Conservation (phyloP, 2,329 filamentous ascomycete genomes). For the Graphilbum fragrans region DNA sequence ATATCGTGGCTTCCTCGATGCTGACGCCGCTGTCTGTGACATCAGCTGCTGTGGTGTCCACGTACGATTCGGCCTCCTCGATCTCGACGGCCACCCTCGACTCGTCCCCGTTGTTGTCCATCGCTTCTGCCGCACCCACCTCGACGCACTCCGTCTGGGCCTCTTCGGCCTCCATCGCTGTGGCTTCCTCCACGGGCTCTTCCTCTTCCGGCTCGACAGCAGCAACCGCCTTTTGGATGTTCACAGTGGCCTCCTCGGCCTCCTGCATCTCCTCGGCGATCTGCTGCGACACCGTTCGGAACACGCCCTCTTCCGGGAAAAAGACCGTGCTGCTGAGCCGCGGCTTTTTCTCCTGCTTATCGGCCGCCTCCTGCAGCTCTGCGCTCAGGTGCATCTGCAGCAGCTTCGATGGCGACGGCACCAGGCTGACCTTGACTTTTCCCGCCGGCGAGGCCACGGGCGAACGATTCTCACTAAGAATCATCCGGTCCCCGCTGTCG, state of each 20-base stretch:
- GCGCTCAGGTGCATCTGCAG: conserved; percentile 15
- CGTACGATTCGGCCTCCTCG: conserved; percentile 5
- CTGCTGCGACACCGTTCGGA: conserved; percentile 45
- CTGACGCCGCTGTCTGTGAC: neutral
- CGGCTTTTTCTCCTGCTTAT: conserved; percentile 10
- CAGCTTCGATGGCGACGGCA: conserved; percentile 22
- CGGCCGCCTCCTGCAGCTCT: neutral
- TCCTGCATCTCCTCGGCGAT: conserved; percentile 32
- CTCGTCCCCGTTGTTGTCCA: too few species aligned
- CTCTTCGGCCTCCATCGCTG: conserved; percentile 10
- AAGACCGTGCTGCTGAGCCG: conserved; percentile 40
- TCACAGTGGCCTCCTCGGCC: neutral
- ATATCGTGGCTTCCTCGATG: conserved; percentile 20
- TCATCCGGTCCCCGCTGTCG: conserved; percentile 29
- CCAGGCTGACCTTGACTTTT: conserved; percentile 14
- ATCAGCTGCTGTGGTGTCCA: conserved; percentile 12
- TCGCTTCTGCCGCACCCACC: neutral
- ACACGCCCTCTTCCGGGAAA: conserved; percentile 50
- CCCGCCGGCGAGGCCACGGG: conserved; percentile 8
- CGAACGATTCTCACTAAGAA: conserved; percentile 24
- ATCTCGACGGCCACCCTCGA: too few species aligned
- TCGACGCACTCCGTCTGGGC: conserved; percentile 7
- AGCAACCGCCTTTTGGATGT: conserved; percentile 10
- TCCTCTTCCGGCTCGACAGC: conserved; percentile 9
- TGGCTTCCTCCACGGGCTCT: conserved; percentile 9